These are phyloP conservation scores for Gymnopus androsaceus DNA, from an alignment of 1,284 basidiomycete species.

Conservation along the genomic window DNA sequence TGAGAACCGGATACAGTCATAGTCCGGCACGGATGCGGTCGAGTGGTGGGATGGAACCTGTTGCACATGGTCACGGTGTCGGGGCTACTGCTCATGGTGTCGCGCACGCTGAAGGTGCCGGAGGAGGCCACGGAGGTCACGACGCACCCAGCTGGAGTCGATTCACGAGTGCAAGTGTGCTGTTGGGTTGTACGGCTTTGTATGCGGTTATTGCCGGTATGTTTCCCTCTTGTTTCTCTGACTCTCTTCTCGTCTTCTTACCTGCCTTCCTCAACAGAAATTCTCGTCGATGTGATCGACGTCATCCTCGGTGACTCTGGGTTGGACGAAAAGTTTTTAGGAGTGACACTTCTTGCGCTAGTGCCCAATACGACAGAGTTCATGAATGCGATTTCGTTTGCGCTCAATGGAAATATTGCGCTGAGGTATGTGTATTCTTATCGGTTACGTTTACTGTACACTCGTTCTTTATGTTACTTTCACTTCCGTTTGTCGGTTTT, in stretches of 20 bases:
- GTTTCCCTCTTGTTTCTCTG: background rate
- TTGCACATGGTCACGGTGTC: constrained; percentile 16
- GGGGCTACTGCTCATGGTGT: no score
- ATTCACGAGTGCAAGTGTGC: constrained; percentile 80
- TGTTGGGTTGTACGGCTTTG: constrained; percentile 87
- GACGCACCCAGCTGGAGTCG: constrained; percentile 97
- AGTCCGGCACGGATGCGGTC: background rate
- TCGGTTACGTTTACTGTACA: background rate
- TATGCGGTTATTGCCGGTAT: constrained; percentile 95
- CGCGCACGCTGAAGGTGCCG: no score
- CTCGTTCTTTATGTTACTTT: background rate
- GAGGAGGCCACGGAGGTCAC: constrained; percentile 77
- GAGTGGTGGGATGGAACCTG: constrained; percentile 17
- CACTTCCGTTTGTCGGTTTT: background rate
- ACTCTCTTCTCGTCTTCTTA: background rate
- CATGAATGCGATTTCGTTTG: constrained; percentile 99
- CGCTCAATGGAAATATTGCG: constrained; percentile 96
- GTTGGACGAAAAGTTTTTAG: constrained; percentile 97
- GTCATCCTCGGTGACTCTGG: constrained; percentile 92
- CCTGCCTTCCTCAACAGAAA: constrained; percentile 58
- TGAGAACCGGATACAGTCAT: background rate
- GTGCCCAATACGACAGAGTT: constrained; percentile 99
- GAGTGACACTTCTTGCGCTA: constrained; percentile 94
- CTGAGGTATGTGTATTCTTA: constrained; percentile 63
- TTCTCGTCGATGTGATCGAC: constrained; percentile 95